Evolutionary conservation across 257 asterid species (phyloP), one percentile per base, ranked within the genome.

Genomic region (Perilla frutescens): DNA sequence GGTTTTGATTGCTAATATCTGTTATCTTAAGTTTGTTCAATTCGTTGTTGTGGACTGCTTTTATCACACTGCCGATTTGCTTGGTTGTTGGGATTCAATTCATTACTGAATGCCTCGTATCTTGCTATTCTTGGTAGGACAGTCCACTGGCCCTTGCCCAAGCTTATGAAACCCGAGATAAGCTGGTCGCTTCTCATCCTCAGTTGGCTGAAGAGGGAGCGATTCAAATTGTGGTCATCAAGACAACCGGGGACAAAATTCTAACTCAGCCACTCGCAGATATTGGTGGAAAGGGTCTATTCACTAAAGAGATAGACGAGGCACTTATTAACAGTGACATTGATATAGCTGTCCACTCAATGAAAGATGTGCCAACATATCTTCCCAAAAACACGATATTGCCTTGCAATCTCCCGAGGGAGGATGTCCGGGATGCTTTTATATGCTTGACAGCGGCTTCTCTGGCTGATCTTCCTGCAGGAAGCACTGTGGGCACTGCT

Each of bases 91-190:
- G 66, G 44, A 44, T 44, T 53, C 1, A 3, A 62, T 32, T 72
- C 58, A 7, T 64, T 8, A 57, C 67, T 50, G 45, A 54, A 68
- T 66, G 64, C 10, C 39, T 37, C 77, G 26, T 26, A n/a, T 62
- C 48, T 70, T 6, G 31, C 44, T 41, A 12, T 51, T 71, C 54
- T 63, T 58, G 77, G 85, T 88, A 80, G 89, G 85, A 85, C 96
- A 95, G 99, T 80, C 99, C 98, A 44, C 77, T 95, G 69, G 99
- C 99, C 73, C 96, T 95, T 37, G 99, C 99, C 20, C 98, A 95
- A 85, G 99, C 99, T 76, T 81, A 88, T 73, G 98, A 95, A 84
- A 95, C 99, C 14, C 89, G 92, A 14, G 96, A 77, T 15, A 91
- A 87, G 64, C 87, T 95, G 72, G 90, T 90, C 50, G 81, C 79